Conservation (phyloP, 257 asterid genomes). For the Oldenlandia corymbosa region DNA sequence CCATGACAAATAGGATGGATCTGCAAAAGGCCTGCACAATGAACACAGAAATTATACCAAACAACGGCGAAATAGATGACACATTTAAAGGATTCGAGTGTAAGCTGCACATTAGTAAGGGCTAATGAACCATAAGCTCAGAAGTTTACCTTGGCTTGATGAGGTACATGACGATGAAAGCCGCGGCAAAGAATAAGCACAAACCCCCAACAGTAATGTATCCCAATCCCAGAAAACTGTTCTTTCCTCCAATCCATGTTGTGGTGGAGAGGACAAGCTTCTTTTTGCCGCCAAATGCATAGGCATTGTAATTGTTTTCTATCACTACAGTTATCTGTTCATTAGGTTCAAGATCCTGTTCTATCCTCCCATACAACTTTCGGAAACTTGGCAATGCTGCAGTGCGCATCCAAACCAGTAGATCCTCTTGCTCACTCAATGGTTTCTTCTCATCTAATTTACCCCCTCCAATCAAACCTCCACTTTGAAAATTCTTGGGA, state of each 20-base stretch:
- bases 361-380: constrained; percentile 75
- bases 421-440: constrained; percentile 95
- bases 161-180: constrained; percentile 56
- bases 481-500: constrained; percentile 71
- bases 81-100: too few species aligned
- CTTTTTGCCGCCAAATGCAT: constrained; percentile 66
- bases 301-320: constrained; percentile 77
- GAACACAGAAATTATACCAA: background rate
- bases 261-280: constrained; percentile 74
- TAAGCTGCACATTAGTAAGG: too few species aligned
- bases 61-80: too few species aligned
- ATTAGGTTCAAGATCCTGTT: constrained; percentile 66
- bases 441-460: constrained; percentile 51
- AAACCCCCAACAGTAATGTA: constrained; percentile 64
- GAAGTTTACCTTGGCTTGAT: constrained; percentile 63
- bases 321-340: constrained; percentile 58
- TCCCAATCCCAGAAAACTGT: constrained; percentile 61
- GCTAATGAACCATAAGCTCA: background rate
- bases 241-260: constrained; percentile 94
- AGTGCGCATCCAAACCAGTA: constrained; percentile 89
- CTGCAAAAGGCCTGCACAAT: constrained; percentile 70
- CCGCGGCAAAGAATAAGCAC: constrained; percentile 51
- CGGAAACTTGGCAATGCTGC: constrained; percentile 79
- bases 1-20: constrained; percentile 72
- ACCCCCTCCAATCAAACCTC: constrained; percentile 66